Evolutionary conservation across 2,329 filamentous ascomycete genomes (phyloP).

Genomic region (Diaporthe humulicola): DNA sequence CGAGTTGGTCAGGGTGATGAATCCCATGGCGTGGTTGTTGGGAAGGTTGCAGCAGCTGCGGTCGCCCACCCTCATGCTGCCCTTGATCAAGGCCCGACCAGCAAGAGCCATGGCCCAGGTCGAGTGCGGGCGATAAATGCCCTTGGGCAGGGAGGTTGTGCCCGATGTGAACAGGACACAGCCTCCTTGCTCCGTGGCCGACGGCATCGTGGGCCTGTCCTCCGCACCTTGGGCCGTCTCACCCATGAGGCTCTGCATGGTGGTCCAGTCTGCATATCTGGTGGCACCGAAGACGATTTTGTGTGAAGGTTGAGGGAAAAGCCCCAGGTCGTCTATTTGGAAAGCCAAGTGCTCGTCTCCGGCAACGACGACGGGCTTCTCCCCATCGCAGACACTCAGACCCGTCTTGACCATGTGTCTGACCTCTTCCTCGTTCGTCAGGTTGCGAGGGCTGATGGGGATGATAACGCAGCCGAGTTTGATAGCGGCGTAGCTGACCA

Average conservation of each 20-base stretch:
- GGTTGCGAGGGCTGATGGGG: slow-evolving; percentile 27
- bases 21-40: slow-evolving; percentile 35
- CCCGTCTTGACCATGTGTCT: slow-evolving; percentile 30
- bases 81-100: neutral
- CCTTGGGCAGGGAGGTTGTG: slow-evolving; percentile 32
- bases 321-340: slow-evolving; percentile 4
- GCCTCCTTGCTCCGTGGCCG: slow-evolving; percentile 1
- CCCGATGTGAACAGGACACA: slow-evolving; percentile 29
- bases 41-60: slow-evolving; percentile 11
- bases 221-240: neutral
- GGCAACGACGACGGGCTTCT: slow-evolving; percentile 9
- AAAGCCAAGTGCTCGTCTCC: slow-evolving; percentile 30
- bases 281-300: slow-evolving; percentile 22
- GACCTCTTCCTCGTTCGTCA: slow-evolving; percentile 32
- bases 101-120: neutral
- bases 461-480: slow-evolving; percentile 21
- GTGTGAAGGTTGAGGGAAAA: neutral
- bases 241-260: slow-evolving; percentile 23
- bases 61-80: neutral
- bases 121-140: slow-evolving; percentile 1
- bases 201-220: neutral
- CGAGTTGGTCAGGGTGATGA: neutral
- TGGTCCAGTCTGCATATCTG: slow-evolving; percentile 24
- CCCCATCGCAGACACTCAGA: slow-evolving; percentile 4
- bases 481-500: neutral